phyloP scores from a whole-genome alignment of 164 flowering plant species.

The Nymphaea thermarum region DNA sequence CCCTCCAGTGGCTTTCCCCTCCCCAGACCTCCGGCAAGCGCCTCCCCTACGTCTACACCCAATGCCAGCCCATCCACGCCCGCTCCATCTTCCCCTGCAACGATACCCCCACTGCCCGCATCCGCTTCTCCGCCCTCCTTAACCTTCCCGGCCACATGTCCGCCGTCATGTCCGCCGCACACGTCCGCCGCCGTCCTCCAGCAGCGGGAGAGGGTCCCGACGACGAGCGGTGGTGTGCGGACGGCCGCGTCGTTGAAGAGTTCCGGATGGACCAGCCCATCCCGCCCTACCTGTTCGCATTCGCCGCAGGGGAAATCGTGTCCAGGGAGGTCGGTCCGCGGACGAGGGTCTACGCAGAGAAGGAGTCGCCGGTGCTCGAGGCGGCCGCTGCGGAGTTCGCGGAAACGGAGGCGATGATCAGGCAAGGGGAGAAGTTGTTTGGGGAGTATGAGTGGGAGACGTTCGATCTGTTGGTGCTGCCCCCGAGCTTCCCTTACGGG shows the following conservation, averaged over 20 bases:
- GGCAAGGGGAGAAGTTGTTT: constrained; percentile 79
- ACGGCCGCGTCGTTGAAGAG: constrained; percentile 78
- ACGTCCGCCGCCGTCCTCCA: constrained; percentile 51
- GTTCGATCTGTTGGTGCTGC: constrained; percentile 86
- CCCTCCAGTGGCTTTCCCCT: constrained; percentile 91
- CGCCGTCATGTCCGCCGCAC: constrained; percentile 81
- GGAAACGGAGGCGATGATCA: constrained; percentile 84
- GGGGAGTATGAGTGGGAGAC: constrained; percentile 92
- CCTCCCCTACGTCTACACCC: constrained; percentile 77
- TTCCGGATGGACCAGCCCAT: constrained; percentile 84
- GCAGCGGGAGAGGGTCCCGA: constrained; percentile 21
- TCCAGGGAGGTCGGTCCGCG: constrained; percentile 78
- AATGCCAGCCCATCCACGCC: constrained; percentile 88
- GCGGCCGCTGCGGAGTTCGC: constrained; percentile 79
- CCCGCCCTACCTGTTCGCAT: constrained; percentile 88
- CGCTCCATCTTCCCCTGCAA: constrained; percentile 90
- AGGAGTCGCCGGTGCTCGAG: constrained; percentile 43
- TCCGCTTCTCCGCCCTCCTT: constrained; percentile 45
- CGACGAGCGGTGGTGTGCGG: constrained; percentile 60
- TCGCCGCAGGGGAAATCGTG: constrained; percentile 78
- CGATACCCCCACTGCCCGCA: constrained; percentile 83
- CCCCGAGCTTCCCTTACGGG: constrained; percentile 96
- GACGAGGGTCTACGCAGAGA: constrained; percentile 75
- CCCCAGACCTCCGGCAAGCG: constrained; percentile 58
- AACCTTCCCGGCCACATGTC: constrained; percentile 60